Base-by-base conservation (phyloP, 163 green algal genomes). In the Chlamydomonas reinhardtii region DNA sequence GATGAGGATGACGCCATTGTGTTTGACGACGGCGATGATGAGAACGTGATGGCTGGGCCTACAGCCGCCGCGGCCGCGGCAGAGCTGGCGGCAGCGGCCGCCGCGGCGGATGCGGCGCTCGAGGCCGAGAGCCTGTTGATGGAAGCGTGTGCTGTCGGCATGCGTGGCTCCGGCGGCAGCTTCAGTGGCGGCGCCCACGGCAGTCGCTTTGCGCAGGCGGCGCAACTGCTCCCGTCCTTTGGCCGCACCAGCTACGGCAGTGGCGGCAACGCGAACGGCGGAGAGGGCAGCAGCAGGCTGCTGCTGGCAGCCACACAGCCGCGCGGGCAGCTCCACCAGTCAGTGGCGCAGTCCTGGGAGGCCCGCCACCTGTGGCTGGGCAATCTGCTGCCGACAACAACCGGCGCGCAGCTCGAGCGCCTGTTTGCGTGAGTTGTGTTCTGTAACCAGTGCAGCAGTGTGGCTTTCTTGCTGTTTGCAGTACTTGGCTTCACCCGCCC, bases 331-430 rank as follows among this genome's bases (percentile, higher is more conserved):
- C 61, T 31, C 61, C 61, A 31, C 14, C 61, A 56, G 61, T 15
- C 39, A 48, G 8, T 14, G 61, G 19, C 17, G 61, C 48, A 66
- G 0, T 4, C 24, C 0, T n/a, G 25, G 61, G 61, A 29, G 24
- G 25, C 11, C 19, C 61, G 61, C 4, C 92, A 96, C 87, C 89
- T 97, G 24, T 97, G 94, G 95, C 90, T 97, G 32, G 94, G 95
- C 79, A 97, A 96, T 89, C 83, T 97, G 64, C 87, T 92, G 66
- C 91, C 89, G 4, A 79, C 87, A 34, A 85, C 94, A 17, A 56
- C 48, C 12, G 48, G 48, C 1, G 48, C 48, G 11, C 48, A 56
- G 48, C 74, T 87, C 5, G 83, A 87, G 73, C 66, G 34, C 6
- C 84, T 96, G 31, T 96, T 96, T 80, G 91, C 93, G 76, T 82